These are phyloP conservation scores for Cyanidioschyzon merolae DNA, from an alignment of 23 red algal genomes.

Conservation along the genomic window DNA sequence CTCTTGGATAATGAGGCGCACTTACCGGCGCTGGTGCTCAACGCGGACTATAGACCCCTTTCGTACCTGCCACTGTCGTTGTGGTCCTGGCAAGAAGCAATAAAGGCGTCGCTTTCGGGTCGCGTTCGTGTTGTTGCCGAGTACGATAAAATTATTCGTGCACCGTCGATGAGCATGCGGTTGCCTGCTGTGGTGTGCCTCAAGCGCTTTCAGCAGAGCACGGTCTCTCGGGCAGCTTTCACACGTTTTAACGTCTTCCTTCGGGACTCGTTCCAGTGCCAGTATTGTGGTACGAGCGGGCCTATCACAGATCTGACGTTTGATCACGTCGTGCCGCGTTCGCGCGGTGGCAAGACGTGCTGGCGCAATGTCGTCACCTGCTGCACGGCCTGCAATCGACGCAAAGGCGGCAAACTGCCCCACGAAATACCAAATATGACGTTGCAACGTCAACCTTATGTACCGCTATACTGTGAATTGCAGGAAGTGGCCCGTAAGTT, in stretches of 20 bases:
- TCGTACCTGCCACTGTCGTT: slow-evolving; percentile 67
- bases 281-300: slow-evolving; percentile 70
- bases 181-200: slow-evolving; percentile 71
- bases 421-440: slow-evolving; percentile 45
- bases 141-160: slow-evolving; percentile 57
- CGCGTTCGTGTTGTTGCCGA: slow-evolving; percentile 67
- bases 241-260: slow-evolving; percentile 87
- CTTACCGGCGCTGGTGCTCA: slow-evolving; percentile 80
- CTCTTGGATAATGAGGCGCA: neutral
- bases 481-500: slow-evolving; percentile 46
- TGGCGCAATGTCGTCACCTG: slow-evolving; percentile 88
- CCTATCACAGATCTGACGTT: slow-evolving; percentile 54
- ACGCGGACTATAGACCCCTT: slow-evolving; percentile 80
- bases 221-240: slow-evolving; percentile 35
- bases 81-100: slow-evolving; percentile 88
- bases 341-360: slow-evolving; percentile 55
- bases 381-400: slow-evolving; percentile 68
- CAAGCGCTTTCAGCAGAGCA: slow-evolving; percentile 48
- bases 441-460: slow-evolving; percentile 26
- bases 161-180: slow-evolving; percentile 40
- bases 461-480: slow-evolving; percentile 49
- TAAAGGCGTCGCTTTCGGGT: slow-evolving; percentile 74
- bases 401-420: slow-evolving; percentile 59
- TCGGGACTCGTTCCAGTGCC: slow-evolving; percentile 84
- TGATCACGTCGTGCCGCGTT: slow-evolving; percentile 82